Conservation (phyloP, 1,139 yeast genomes). For the Petasospora rhodanensis region DNA sequence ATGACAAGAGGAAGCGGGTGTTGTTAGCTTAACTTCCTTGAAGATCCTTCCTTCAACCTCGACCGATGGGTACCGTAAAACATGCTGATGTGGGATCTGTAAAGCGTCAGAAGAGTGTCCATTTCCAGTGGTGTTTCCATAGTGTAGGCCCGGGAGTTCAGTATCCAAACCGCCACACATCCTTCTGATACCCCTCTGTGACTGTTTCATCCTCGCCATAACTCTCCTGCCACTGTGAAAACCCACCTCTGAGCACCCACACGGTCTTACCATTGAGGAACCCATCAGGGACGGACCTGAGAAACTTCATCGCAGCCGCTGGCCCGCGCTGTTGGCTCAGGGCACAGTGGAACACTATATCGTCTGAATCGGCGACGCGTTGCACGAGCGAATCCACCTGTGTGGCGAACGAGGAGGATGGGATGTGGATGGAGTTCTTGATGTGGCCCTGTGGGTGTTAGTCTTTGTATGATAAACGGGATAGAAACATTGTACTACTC, state of each 20-base stretch:
- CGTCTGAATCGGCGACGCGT: slow-evolving; percentile 36
- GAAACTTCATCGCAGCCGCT: slow-evolving; percentile 64
- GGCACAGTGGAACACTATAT: slow-evolving; percentile 86
- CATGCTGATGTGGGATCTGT: too few relatives aligned
- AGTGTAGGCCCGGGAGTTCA: too few relatives aligned
- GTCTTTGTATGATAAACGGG: not conserved
- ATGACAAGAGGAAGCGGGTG: too few relatives aligned
- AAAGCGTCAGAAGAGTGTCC: too few relatives aligned
- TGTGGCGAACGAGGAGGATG: slow-evolving; percentile 46
- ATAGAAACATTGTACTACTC: slow-evolving; percentile 25
- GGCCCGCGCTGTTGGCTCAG: slow-evolving; percentile 91
- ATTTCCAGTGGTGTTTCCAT: too few relatives aligned
- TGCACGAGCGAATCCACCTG: slow-evolving; percentile 40
- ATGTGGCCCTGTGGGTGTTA: slow-evolving; percentile 55
- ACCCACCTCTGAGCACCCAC: slow-evolving; percentile 80
- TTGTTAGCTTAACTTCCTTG: too few relatives aligned
- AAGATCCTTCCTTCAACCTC: too few relatives aligned
- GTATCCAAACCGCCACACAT: slow-evolving; percentile 44
- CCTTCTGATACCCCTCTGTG: slow-evolving; percentile 63
- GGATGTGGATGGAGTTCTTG: slow-evolving; percentile 54
- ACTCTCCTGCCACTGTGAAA: slow-evolving; percentile 70
- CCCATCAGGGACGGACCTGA: slow-evolving; percentile 46
- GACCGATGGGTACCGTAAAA: too few relatives aligned
- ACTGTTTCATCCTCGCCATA: slow-evolving; percentile 65
- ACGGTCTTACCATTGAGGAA: slow-evolving; percentile 44